Conservation (phyloP, 192 early-diverging fungal species). For the Entomortierella lignicola region DNA sequence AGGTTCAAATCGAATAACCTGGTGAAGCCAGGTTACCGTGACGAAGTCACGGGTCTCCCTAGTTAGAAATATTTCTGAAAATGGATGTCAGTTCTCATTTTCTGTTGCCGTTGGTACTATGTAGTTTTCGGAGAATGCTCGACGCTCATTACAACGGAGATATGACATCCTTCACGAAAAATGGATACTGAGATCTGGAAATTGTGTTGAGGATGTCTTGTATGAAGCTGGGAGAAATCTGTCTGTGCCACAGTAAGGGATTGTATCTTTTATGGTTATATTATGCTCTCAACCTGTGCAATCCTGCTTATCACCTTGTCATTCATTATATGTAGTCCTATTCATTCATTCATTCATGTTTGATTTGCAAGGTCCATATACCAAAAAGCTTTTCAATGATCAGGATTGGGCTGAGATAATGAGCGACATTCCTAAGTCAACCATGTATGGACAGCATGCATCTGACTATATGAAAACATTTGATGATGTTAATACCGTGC, state of each 20-base stretch:
- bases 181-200: not conserved
- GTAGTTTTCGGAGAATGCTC: not conserved
- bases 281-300: not conserved
- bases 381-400: conserved; percentile 13
- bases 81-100: not conserved
- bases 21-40: too few species aligned
- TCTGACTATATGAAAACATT: conserved; percentile 6
- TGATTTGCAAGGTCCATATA: conserved; percentile 17
- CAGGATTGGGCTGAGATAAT: conserved; percentile 18
- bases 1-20: too few species aligned
- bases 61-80: not conserved
- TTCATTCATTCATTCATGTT: conserved; percentile 14
- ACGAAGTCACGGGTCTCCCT: too few species aligned
- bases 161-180: not conserved
- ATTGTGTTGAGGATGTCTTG: not conserved
- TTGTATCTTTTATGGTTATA: not conserved
- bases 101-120: not conserved
- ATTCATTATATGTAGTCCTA: conserved; percentile 9
- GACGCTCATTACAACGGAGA: not conserved
- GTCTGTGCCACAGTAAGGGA: not conserved
- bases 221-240: not conserved
- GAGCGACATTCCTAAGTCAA: conserved; percentile 4
- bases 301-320: not conserved
- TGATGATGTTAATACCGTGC: conserved; percentile 1
- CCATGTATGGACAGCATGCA: not conserved